A percentile compares a stretch with the other conserved stretches of the same genome.
phyloP scores from a whole-genome alignment of 2,329 filamentous ascomycete genomes.

The Trichoderma koningiopsis region DNA sequence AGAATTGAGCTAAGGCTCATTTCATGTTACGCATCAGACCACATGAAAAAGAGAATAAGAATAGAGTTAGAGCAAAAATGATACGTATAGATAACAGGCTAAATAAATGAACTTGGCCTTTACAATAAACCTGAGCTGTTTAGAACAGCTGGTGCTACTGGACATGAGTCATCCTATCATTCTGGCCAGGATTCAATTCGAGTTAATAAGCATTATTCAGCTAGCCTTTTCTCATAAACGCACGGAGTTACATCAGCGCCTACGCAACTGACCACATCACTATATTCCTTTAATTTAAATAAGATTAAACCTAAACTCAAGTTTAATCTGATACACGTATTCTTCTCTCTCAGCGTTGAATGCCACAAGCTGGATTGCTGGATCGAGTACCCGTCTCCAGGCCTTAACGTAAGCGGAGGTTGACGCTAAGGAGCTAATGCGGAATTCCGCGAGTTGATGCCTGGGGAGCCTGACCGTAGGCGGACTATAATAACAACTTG shows the following conservation, averaged over 20 bases:
- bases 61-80: rapidly evolving
- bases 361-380: not conserved
- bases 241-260: not conserved
- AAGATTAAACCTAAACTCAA: not conserved
- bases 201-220: not conserved
- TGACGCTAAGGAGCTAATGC: conserved; percentile 1
- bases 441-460: not conserved
- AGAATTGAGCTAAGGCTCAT: too few relatives aligned
- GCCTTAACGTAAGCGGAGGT: not conserved
- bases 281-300: not conserved
- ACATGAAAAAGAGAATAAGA: not conserved
- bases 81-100: not conserved
- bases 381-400: conserved; percentile 6
- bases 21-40: not conserved
- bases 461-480: not conserved
- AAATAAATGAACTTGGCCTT: not conserved
- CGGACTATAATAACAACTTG: not conserved
- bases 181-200: not conserved
- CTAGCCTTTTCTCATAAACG: not conserved
- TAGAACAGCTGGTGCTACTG: not conserved
- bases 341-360: not conserved
- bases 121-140: not conserved
- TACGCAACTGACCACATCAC: not conserved
- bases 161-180: not conserved
- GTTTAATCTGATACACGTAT: not conserved